Base-by-base conservation (phyloP, 805 yeast genomes). In the Scheffersomyces lignosus region DNA sequence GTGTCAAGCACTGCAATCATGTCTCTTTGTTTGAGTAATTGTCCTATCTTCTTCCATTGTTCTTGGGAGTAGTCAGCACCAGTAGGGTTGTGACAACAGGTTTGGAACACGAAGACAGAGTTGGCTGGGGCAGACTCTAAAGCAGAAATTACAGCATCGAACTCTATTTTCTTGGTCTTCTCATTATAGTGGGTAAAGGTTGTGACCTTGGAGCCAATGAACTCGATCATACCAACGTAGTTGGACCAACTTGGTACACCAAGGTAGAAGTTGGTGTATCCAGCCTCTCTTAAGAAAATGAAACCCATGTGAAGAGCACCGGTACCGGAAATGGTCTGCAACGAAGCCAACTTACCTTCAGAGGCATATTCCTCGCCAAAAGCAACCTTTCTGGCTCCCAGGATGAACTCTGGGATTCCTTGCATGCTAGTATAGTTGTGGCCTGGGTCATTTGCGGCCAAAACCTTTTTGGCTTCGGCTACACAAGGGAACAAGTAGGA, bases 41-140 rank as follows among this genome's bases (percentile, higher is more conserved):
- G 48, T 14, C 55, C 52, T 18, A 68, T 58, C 36, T 50, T 40
- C 27, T 37, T 42, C 74, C 74, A 68, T 44, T 68, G 70, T 6
- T 60, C 64, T 30, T 49, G 33, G 18, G 62, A 35, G 39, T 54
- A 62, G 47, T 68, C 74, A 12, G 66, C 62, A 1, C 73, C 74
- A 12, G 74, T 68, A 3, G 74, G 74, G 47, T 68, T 68, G 50
- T 68, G 74, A 46, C 74, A 68, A 37, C 71, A 67, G 12, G 70
- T 63, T 45, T 68, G 74, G 31, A 68, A 52, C 18, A 68, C 43
- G 40, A 68, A 62, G 15, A 64, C 61, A 1, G 71, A 54, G 16
- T 55, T 48, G 9, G 47, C 48, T 3, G 65, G 59, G 7, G 70
- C 71, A 1, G 39, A 24, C 5, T 56, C 45, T 41, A 68, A 45